phyloP scores from a whole-genome alignment of 257 asterid genomes.

The Solanum appendiculatum region DNA sequence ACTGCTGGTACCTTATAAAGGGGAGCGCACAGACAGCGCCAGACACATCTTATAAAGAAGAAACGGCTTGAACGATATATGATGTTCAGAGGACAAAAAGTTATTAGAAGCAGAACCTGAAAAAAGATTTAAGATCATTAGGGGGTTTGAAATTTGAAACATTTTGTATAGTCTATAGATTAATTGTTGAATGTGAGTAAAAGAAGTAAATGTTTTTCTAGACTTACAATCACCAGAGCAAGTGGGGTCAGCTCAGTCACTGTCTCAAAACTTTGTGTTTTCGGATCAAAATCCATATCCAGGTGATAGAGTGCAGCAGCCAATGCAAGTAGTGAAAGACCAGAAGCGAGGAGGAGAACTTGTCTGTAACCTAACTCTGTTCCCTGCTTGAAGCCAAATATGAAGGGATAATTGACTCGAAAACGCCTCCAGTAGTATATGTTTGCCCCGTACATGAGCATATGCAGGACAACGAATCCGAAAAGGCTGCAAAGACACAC shows the following conservation, averaged over 20 bases:
- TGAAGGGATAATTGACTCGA: slow-evolving; percentile 69
- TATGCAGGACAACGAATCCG: slow-evolving; percentile 58
- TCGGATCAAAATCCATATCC: slow-evolving; percentile 73
- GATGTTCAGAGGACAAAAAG: slow-evolving; percentile 63
- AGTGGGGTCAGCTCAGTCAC: slow-evolving; percentile 63
- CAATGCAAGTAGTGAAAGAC: slow-evolving; percentile 50
- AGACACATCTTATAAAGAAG: slow-evolving; percentile 42
- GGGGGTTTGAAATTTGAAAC: neutral
- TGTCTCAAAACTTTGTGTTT: slow-evolving; percentile 20
- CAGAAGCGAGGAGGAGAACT: slow-evolving; percentile 66
- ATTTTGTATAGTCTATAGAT: neutral
- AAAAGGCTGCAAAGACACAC: slow-evolving; percentile 38
- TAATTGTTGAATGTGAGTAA: neutral
- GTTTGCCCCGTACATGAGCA: slow-evolving; percentile 53
- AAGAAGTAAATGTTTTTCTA: neutral
- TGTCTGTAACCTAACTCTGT: slow-evolving; percentile 65
- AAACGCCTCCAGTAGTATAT: slow-evolving; percentile 64
- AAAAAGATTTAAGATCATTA: neutral
- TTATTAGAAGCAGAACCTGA: slow-evolving; percentile 44
- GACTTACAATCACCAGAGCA: slow-evolving; percentile 44
- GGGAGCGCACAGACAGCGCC: slow-evolving; percentile 82
- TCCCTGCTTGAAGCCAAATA: slow-evolving; percentile 62
- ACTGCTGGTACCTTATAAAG: slow-evolving; percentile 56
- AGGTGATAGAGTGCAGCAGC: slow-evolving; percentile 56
- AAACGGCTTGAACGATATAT: slow-evolving; percentile 74